These are phyloP conservation scores for Stylonectria norvegica DNA, from an alignment of 2,329 filamentous ascomycete species.

Conservation along the genomic window DNA sequence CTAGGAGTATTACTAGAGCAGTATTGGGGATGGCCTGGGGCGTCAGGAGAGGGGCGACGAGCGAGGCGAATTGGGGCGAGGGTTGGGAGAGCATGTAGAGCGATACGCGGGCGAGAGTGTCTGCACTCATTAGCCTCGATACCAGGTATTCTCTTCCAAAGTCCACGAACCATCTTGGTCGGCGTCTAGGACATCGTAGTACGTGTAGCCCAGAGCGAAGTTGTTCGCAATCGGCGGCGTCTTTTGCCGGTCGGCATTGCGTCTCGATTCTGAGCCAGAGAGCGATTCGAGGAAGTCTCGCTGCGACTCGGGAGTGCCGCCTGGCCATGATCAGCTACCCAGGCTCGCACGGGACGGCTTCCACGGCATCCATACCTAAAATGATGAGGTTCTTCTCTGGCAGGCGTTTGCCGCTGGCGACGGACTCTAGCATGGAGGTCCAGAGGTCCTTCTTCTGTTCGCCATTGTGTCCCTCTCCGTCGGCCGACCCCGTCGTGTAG, in stretches of 20 bases:
- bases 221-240: slow-evolving; percentile 82
- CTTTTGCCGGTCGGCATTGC: slow-evolving; percentile 55
- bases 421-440: slow-evolving; percentile 88
- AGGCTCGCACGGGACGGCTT: slow-evolving; percentile 6
- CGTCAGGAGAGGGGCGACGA: slow-evolving; percentile 80
- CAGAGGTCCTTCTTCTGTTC: slow-evolving; percentile 87
- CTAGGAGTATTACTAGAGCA: slow-evolving; percentile 83
- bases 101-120: slow-evolving; percentile 85
- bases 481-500: slow-evolving; percentile 54
- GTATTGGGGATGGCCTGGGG: slow-evolving; percentile 81
- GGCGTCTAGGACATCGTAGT: slow-evolving; percentile 88
- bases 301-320: slow-evolving; percentile 78
- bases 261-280: slow-evolving; percentile 51
- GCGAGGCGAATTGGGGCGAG: slow-evolving; percentile 74
- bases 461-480: slow-evolving; percentile 56
- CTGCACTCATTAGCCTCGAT: slow-evolving; percentile 44
- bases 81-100: slow-evolving; percentile 85
- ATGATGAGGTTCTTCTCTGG: slow-evolving; percentile 90
- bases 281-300: slow-evolving; percentile 74
- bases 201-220: slow-evolving; percentile 91
- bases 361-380: slow-evolving; percentile 56
- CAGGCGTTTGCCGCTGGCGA: slow-evolving; percentile 83
- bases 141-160: background rate
- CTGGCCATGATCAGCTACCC: slow-evolving; percentile 44
- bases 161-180: slow-evolving; percentile 77